Percentiles rank a stretch among this genome's conserved stretches.
Evolutionary conservation across 345 rosid species (phyloP).

Genomic region (Eucalyptus tenuipes): DNA sequence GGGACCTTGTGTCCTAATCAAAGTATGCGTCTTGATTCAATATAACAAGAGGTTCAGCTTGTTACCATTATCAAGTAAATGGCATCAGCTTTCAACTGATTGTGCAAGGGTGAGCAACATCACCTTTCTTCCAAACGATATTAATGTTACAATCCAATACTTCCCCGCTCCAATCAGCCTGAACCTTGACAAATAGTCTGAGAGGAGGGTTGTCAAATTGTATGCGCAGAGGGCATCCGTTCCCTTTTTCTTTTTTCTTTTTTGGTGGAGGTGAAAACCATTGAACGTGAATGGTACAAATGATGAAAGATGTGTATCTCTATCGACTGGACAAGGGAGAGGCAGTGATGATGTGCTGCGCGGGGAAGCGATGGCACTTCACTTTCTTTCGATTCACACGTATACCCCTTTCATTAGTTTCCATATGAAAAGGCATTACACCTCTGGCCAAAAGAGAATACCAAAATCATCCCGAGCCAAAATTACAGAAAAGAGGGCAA

Average conservation of each 20-base stretch:
- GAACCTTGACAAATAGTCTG: background rate
- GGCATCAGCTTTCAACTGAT: background rate
- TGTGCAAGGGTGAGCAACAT: background rate
- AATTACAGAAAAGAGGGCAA: background rate
- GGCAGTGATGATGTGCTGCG: background rate
- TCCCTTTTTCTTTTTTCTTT: fast-evolving
- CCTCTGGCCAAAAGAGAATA: background rate
- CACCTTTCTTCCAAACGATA: background rate
- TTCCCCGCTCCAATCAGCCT: background rate
- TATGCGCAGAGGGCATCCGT: background rate
- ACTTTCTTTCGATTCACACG: background rate
- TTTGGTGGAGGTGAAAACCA: background rate
- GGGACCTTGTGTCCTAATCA: background rate
- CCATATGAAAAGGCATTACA: background rate
- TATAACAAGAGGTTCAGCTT: background rate
- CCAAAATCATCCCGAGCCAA: background rate
- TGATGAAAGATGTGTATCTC: background rate
- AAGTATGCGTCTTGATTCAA: background rate
- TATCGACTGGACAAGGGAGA: background rate
- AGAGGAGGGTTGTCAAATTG: background rate
- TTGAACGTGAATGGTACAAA: background rate
- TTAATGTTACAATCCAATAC: background rate
- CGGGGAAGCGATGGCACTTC: background rate
- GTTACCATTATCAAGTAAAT: background rate
- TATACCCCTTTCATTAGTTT: background rate